phyloP scores from a whole-genome alignment of 441 rosid genomes.

The Cnidoscolus chayamansa region DNA sequence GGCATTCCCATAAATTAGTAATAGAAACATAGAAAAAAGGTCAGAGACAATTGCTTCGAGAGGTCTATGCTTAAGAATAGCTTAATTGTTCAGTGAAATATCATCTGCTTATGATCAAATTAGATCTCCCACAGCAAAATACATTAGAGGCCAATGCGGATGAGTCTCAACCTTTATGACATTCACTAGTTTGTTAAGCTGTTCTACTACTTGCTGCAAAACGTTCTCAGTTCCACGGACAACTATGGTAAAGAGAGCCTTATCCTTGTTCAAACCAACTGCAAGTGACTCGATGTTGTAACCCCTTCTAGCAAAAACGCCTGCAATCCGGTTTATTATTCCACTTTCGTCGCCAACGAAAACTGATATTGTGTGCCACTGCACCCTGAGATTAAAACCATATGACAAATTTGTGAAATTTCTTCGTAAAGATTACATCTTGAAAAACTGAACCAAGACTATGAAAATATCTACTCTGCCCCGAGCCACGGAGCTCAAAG shows the following conservation, averaged over 20 bases:
- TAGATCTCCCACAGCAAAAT: neutral
- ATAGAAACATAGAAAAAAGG: neutral
- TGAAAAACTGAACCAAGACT: neutral
- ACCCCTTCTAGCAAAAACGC: conserved; percentile 80
- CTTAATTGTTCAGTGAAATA: neutral
- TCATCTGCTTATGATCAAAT: neutral
- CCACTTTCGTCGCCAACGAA: conserved; percentile 89
- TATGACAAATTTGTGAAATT: neutral
- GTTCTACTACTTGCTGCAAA: conserved; percentile 67
- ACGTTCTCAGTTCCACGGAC: conserved; percentile 65
- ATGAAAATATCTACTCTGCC: neutral
- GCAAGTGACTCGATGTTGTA: conserved; percentile 82
- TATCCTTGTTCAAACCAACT: conserved; percentile 72
- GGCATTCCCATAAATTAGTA: conserved; percentile 10
- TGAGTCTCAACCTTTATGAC: conserved; percentile 55
- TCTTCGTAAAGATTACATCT: conserved; percentile 1
- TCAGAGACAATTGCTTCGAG: neutral
- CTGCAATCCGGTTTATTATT: conserved; percentile 75
- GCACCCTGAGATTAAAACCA: conserved; percentile 38
- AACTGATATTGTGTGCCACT: conserved; percentile 66
- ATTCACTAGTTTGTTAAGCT: conserved; percentile 75
- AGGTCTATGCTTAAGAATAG: neutral
- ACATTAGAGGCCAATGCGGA: neutral
- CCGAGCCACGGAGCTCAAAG: neutral
- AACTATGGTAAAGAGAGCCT: conserved; percentile 70